Evolutionary conservation across 345 rosid genomes (phyloP).

Genomic region (Garcia nutans): DNA sequence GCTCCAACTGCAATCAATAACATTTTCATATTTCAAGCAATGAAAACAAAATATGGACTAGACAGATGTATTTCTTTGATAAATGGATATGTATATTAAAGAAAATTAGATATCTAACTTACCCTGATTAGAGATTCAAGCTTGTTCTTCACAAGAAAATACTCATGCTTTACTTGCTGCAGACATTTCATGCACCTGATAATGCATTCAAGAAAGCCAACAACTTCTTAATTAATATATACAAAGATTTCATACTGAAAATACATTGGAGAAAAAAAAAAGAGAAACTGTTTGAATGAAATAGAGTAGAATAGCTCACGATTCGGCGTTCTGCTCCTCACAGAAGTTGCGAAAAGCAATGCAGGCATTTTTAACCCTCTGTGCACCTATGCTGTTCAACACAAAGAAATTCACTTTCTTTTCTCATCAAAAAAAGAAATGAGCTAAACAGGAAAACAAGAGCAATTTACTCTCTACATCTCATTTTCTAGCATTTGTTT

Average conservation of each 20-base stretch:
- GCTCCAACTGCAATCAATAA: slow-evolving; percentile 67
- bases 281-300: neutral
- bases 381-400: slow-evolving; percentile 84
- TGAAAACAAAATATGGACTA: neutral
- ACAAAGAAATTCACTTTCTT: slow-evolving; percentile 18
- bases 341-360: slow-evolving; percentile 77
- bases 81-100: neutral
- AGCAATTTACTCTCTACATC: neutral
- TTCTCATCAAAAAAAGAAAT: slow-evolving; percentile 9
- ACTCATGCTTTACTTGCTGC: slow-evolving; percentile 84
- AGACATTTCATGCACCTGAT: slow-evolving; percentile 77
- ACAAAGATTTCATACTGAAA: neutral
- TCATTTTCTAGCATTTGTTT: neutral
- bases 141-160: slow-evolving; percentile 67
- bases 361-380: slow-evolving; percentile 78
- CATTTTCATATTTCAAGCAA: neutral
- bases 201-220: slow-evolving; percentile 1
- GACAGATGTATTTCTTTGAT: neutral
- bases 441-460: neutral
- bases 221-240: neutral
- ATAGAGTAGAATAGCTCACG: slow-evolving; percentile 42
- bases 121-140: slow-evolving; percentile 78
- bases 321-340: slow-evolving; percentile 72
- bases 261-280: neutral
- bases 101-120: slow-evolving; percentile 16